Percentiles rank a stretch among this genome's conserved stretches.
Evolutionary conservation across 2,329 filamentous ascomycete species (phyloP).

Genomic region (Trichoderma sp.): DNA sequence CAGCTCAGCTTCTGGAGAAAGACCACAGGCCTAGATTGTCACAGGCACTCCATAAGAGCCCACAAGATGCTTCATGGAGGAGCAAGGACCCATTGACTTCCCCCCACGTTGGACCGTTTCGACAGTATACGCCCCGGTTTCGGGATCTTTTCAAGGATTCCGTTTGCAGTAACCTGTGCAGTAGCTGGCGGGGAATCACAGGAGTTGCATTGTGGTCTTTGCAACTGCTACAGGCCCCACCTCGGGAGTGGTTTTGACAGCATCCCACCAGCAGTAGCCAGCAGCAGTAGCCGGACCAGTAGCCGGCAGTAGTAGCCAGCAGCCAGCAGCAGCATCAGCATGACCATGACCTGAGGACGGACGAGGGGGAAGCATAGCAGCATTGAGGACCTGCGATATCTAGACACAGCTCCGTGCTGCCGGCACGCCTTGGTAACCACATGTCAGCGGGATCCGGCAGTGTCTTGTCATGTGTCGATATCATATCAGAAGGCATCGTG

Average conservation of each 20-base stretch:
- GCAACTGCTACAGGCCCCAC: neutral
- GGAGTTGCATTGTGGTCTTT: neutral
- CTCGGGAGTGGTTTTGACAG: constrained; percentile 15
- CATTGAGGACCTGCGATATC: constrained; percentile 7
- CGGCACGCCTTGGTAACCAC: neutral
- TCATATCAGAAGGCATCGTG: neutral
- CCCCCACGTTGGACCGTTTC: constrained; percentile 14
- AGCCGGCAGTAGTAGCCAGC: neutral
- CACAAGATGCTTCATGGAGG: neutral
- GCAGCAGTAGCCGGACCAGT: neutral
- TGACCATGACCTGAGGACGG: neutral
- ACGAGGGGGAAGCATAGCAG: neutral
- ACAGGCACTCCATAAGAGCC: neutral
- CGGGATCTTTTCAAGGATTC: neutral
- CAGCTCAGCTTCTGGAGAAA: neutral
- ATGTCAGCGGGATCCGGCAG: neutral
- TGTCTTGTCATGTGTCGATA: neutral
- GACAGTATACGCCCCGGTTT: constrained; percentile 11
- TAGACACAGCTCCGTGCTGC: neutral
- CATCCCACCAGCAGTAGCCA: neutral
- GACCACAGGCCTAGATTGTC: neutral
- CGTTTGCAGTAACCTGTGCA: constrained; percentile 3
- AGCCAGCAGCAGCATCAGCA: neutral
- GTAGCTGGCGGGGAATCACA: constrained; percentile 7
- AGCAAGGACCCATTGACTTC: neutral